These are phyloP conservation scores for Lactarius deliciosus DNA, from an alignment of 768 basidiomycete species.

Conservation along the genomic window DNA sequence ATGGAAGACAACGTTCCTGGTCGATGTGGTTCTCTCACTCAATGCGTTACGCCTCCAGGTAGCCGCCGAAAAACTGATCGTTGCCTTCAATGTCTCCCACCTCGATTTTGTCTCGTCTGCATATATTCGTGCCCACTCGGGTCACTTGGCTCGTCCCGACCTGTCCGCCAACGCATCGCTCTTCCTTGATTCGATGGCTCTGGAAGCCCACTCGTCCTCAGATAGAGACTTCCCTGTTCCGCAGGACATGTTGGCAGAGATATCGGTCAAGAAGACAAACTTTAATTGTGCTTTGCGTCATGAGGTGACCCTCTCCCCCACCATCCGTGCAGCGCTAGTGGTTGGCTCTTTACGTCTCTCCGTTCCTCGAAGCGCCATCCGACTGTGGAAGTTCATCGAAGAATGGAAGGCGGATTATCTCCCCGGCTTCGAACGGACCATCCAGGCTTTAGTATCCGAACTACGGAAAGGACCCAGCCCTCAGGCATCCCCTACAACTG, in stretches of 20 bases:
- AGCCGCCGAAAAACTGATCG: conserved; percentile 65
- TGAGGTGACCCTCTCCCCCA: conserved; percentile 43
- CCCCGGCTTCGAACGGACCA: conserved; percentile 66
- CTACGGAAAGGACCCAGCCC: conserved; percentile 40
- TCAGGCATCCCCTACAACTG: conserved; percentile 10
- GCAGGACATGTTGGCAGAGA: conserved; percentile 61
- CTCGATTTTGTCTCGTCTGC: conserved; percentile 41
- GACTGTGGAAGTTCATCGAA: conserved; percentile 73
- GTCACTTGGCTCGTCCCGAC: conserved; percentile 34
- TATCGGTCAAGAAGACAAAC: conserved; percentile 49
- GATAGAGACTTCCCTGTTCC: conserved; percentile 41
- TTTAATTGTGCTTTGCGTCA: conserved; percentile 48
- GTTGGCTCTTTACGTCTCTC: conserved; percentile 50
- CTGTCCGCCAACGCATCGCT: conserved; percentile 50
- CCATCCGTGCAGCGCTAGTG: conserved; percentile 45
- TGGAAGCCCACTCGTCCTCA: conserved; percentile 58
- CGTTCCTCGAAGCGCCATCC: conserved; percentile 79
- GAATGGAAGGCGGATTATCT: conserved; percentile 83
- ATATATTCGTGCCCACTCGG: conserved; percentile 31
- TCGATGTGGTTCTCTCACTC: conserved; percentile 45
- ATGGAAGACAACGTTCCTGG: conserved; percentile 29
- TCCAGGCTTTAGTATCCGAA: conserved; percentile 66
- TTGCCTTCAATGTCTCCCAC: conserved; percentile 54
- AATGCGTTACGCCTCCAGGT: conserved; percentile 54
- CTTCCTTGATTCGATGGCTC: conserved; percentile 49